Percentiles rank a stretch among this genome's conserved stretches.
phyloP scores from a whole-genome alignment of 345 rosid species.

The Eucalyptus regnans region DNA sequence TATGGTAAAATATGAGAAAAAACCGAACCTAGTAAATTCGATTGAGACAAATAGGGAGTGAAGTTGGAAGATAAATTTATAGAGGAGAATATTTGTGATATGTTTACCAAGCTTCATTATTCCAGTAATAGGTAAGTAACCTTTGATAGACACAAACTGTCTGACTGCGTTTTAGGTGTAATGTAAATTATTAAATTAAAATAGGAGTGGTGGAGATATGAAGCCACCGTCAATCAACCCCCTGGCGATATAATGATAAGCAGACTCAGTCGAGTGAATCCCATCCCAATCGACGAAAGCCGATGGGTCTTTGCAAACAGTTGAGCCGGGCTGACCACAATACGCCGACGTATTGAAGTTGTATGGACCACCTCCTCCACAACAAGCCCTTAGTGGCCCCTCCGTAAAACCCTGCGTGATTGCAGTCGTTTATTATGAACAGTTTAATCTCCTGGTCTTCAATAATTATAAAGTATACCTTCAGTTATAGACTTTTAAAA shows the following conservation, averaged over 20 bases:
- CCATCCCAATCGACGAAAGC: slow-evolving; percentile 45
- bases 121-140: background rate
- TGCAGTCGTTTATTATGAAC: background rate
- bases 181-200: background rate
- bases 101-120: background rate
- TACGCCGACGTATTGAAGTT: slow-evolving; percentile 28
- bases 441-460: background rate
- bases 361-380: slow-evolving; percentile 66
- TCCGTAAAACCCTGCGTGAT: slow-evolving; percentile 24
- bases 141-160: background rate
- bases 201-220: background rate
- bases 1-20: background rate
- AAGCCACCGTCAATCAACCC: slow-evolving; percentile 22
- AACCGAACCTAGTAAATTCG: background rate
- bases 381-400: slow-evolving; percentile 38
- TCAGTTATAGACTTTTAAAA: background rate
- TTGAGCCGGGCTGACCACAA: slow-evolving; percentile 45
- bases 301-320: slow-evolving; percentile 5
- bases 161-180: background rate
- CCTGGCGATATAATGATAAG: slow-evolving; percentile 24
- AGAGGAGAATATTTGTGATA: background rate
- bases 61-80: background rate
- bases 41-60: background rate
- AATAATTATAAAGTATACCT: background rate
- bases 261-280: slow-evolving; percentile 63